These are phyloP conservation scores for Cephaloascus albidus DNA, from an alignment of 805 yeast genomes.

Conservation along the genomic window DNA sequence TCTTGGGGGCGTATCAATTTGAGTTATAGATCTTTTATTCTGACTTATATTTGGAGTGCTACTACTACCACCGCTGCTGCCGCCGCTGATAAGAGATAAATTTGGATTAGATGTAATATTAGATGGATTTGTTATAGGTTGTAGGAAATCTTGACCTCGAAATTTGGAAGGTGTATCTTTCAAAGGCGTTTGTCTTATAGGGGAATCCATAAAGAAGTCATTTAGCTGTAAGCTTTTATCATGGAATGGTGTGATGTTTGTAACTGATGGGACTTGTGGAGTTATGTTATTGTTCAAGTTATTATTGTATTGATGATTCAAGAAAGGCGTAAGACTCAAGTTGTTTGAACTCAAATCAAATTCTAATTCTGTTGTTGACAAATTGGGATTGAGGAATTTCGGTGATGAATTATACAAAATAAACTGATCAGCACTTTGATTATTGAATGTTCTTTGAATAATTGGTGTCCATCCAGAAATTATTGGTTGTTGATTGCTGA, in stretches of 20 bases:
- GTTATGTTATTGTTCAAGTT: conserved; percentile 8
- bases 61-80: background rate
- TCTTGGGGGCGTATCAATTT: conserved; percentile 26
- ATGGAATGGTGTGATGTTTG: conserved; percentile 24
- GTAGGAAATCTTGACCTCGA: conserved; percentile 12
- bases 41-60: conserved; percentile 15
- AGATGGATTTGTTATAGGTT: background rate
- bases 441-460: conserved; percentile 24
- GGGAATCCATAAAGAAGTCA: conserved; percentile 36
- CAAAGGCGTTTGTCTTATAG: conserved; percentile 26
- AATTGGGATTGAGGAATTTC: conserved; percentile 8
- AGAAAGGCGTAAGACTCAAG: conserved; percentile 30
- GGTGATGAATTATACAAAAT: conserved; percentile 27
- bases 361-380: conserved; percentile 3
- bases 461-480: conserved; percentile 33
- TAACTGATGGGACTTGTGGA: background rate
- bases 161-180: conserved; percentile 32
- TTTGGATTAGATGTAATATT: conserved; percentile 5
- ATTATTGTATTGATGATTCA: conserved; percentile 19
- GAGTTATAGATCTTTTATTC: conserved; percentile 23
- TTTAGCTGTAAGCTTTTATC: conserved; percentile 29
- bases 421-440: conserved; percentile 17
- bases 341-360: background rate
- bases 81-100: too few relatives aligned
- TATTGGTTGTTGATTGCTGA: conserved; percentile 1